Percentiles rank a stretch among this genome's conserved stretches.
phyloP scores from a whole-genome alignment of 2,329 filamentous ascomycete species.

The Aquanectria penicillioides region DNA sequence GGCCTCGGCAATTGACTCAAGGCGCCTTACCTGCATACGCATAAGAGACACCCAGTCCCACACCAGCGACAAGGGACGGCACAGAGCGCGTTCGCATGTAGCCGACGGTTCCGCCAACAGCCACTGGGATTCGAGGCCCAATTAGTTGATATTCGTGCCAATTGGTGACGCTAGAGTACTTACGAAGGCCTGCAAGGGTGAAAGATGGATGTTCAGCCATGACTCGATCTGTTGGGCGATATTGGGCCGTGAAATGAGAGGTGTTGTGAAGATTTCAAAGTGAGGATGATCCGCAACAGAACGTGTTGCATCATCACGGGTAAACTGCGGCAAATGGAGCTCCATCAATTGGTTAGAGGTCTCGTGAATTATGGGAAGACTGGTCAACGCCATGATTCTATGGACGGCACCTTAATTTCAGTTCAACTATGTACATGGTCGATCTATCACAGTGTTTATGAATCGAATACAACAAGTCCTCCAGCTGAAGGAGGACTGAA shows the following conservation, averaged over 20 bases:
- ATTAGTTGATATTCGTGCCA: neutral
- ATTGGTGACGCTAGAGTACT: slow-evolving; percentile 19
- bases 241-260: neutral
- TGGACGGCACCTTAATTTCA: too few species aligned
- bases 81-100: slow-evolving; percentile 39
- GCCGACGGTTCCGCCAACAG: slow-evolving; percentile 38
- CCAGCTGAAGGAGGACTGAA: too few species aligned
- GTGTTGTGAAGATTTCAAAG: neutral
- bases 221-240: neutral
- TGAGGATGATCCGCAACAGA: neutral
- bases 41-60: slow-evolving; percentile 39
- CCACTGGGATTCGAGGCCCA: slow-evolving; percentile 20
- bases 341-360: too few species aligned
- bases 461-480: too few species aligned
- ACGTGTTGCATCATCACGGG: neutral
- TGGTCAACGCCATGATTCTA: too few species aligned
- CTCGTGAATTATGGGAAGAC: too few species aligned
- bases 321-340: slow-evolving; percentile 2
- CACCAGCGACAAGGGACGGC: slow-evolving; percentile 39
- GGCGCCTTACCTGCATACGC: slow-evolving; percentile 35
- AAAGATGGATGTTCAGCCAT: slow-evolving; percentile 56
- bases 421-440: too few species aligned
- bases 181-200: slow-evolving; percentile 51
- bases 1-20: neutral
- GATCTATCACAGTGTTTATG: too few species aligned